Percentiles rank a stretch among this genome's conserved stretches.
Evolutionary conservation across 257 asterid species (phyloP).

Genomic region (Petrea volubilis): DNA sequence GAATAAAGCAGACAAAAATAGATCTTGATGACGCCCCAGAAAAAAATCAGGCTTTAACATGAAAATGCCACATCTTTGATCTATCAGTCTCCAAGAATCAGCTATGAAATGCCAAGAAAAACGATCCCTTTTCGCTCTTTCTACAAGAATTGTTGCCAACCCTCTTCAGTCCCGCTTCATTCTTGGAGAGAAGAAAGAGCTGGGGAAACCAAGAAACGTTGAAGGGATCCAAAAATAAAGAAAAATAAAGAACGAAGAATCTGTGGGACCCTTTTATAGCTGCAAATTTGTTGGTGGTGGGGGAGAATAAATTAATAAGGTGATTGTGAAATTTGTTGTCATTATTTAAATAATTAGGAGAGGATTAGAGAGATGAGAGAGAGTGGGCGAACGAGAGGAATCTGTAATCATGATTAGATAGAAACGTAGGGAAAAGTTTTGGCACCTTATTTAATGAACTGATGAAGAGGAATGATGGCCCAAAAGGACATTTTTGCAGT

Average conservation of each 20-base stretch:
- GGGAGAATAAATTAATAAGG: slow-evolving; percentile 39
- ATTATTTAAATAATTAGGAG: slow-evolving; percentile 25
- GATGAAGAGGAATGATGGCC: slow-evolving; percentile 26
- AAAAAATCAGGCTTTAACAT: slow-evolving; percentile 32
- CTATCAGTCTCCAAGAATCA: slow-evolving; percentile 32
- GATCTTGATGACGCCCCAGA: slow-evolving; percentile 58
- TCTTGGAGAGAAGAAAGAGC: slow-evolving; percentile 29
- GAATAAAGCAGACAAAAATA: slow-evolving; percentile 30
- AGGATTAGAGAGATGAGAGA: slow-evolving; percentile 23
- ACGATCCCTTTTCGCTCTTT: slow-evolving; percentile 18
- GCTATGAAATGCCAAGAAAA: slow-evolving; percentile 21
- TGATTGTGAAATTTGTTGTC: slow-evolving; percentile 39
- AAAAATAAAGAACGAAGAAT: slow-evolving; percentile 23
- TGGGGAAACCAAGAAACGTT: slow-evolving; percentile 24
- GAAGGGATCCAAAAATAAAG: slow-evolving; percentile 20
- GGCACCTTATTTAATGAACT: slow-evolving; percentile 20
- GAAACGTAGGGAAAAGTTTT: slow-evolving; percentile 6
- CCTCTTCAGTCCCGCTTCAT: slow-evolving; percentile 54
- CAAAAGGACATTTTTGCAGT: slow-evolving; percentile 19
- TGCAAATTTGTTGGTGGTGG: slow-evolving; percentile 65
- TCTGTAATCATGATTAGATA: slow-evolving; percentile 31
- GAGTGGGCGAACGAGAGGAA: slow-evolving; percentile 14
- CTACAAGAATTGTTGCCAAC: slow-evolving; percentile 38
- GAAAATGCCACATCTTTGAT: slow-evolving; percentile 36
- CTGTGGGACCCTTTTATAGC: slow-evolving; percentile 57